Percentiles rank a stretch among this genome's conserved stretches.
Conservation (phyloP, 176 grass and related monocot genomes). For the Pharus latifolius region DNA sequence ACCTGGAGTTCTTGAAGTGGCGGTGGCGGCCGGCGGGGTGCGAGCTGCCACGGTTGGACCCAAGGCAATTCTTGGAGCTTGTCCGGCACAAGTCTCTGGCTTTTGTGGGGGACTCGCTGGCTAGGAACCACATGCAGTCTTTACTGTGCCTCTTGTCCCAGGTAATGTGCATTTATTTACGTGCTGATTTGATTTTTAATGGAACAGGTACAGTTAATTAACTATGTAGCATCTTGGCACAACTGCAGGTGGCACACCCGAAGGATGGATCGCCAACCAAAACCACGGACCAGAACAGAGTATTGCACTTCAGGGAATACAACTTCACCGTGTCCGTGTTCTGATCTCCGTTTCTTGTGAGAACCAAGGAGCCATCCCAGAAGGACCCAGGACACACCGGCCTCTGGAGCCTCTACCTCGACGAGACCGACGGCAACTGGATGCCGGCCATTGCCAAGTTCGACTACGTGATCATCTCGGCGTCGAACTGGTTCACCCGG, state of each 20-base stretch:
- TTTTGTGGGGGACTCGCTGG: slow-evolving; percentile 50
- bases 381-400: slow-evolving; percentile 38
- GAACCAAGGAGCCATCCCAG: slow-evolving; percentile 22
- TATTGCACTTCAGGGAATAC: slow-evolving; percentile 46
- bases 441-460: slow-evolving; percentile 40
- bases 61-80: slow-evolving; percentile 49
- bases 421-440: slow-evolving; percentile 57
- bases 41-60: slow-evolving; percentile 60
- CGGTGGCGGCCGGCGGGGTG: slow-evolving; percentile 39
- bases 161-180: no score
- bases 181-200: no score
- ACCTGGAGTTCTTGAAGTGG: slow-evolving; percentile 57
- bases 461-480: slow-evolving; percentile 73
- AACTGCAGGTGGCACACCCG: slow-evolving; percentile 26
- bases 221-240: no score
- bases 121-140: slow-evolving; percentile 52
- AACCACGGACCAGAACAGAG: slow-evolving; percentile 36
- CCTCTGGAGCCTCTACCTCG: slow-evolving; percentile 68
- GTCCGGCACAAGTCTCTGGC: slow-evolving; percentile 32
- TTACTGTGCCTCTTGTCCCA: slow-evolving; percentile 50
- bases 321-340: slow-evolving; percentile 66
- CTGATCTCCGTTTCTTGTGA: slow-evolving; percentile 80
- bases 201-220: no score
- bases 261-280: slow-evolving; percentile 35
- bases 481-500: slow-evolving; percentile 68